A percentile compares a stretch with the other conserved stretches of the same genome.
Conservation (phyloP, 331 rosid species). For the Pyrus hybrid region DNA sequence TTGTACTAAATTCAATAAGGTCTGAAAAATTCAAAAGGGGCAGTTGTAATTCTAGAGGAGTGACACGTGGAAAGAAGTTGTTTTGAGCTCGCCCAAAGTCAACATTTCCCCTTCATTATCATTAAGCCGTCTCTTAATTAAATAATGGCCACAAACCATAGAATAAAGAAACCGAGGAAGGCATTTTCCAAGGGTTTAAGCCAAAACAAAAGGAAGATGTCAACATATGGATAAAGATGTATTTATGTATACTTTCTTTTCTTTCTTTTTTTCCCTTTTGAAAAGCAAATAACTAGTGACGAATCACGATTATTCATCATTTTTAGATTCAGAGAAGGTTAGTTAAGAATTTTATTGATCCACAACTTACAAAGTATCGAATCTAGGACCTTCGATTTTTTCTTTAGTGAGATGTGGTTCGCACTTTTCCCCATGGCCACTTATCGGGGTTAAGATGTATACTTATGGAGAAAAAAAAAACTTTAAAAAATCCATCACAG, state of each 20-base stretch:
- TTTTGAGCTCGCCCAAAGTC: slow-evolving; percentile 3
- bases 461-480: too few relatives aligned
- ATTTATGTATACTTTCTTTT: too few relatives aligned
- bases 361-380: too few relatives aligned
- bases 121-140: not conserved
- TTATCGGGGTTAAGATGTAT: too few relatives aligned
- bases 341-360: too few relatives aligned
- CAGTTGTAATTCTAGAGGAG: slow-evolving; percentile 3
- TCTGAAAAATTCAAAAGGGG: not conserved
- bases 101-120: not conserved
- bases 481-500: too few relatives aligned
- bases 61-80: not conserved
- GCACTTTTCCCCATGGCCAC: too few relatives aligned
- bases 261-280: too few relatives aligned
- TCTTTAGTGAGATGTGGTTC: accelerated
- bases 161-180: too few relatives aligned
- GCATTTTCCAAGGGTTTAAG: not conserved
- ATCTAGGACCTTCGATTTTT: accelerated
- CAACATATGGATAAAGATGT: not conserved
- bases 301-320: accelerated
- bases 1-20: not conserved
- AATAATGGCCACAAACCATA: not conserved
- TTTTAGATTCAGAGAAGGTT: accelerated
- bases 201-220: not conserved
- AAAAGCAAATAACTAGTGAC: too few relatives aligned